Base-by-base conservation (phyloP, 2,329 filamentous ascomycete genomes). In the Cladophialophora bantiana region DNA sequence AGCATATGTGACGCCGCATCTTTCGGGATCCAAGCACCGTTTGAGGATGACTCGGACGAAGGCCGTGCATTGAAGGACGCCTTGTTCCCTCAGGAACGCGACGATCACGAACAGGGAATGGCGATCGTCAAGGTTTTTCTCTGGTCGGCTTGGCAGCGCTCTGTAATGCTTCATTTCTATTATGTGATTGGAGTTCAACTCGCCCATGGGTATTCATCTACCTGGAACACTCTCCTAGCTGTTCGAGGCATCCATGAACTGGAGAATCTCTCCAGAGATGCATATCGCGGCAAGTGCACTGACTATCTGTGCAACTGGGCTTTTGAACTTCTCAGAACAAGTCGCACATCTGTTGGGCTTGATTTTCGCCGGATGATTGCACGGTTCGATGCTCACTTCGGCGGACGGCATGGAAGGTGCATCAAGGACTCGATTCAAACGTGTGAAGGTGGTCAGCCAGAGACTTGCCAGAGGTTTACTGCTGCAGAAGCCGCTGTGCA, bases 91-190 rank as follows among this genome's bases (percentile, higher is more conserved):
- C 36, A 48, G 6, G 38, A 45, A 12, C 38, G 10, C 20, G 56
- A 59, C 12, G 56, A 48, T 18, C 56, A 59, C 18, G 36, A 32
- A 42, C 56, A 48, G 38, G 56, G 36, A 7, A 59, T 59, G 56
- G 26, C 38, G n/a, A 59, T 59, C 31, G 40, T 59, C 18, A 59
- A 59, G 20, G 56, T 59, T n/a, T 59, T 59, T 15, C 38, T 59
- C 26, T 59, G 56, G 56, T 59, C 56, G 38, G 56, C 56, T 7
- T 59, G 56, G 56, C 56, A 59, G 12, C 36, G 56, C 7, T 59
- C 56, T n/a, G 36, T 59, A 20, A 59, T 59, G 56, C 56, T 59
- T 9, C 56, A 59, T n/a, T 59, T 59, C 56, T 59, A 59, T 20
- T 59, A 59, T 31, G 56, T 59, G 36, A 31, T 59, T 9, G 56